Evolutionary conservation across 495 filamentous ascomycete species (phyloP).

Genomic region (Tuber calosporum): DNA sequence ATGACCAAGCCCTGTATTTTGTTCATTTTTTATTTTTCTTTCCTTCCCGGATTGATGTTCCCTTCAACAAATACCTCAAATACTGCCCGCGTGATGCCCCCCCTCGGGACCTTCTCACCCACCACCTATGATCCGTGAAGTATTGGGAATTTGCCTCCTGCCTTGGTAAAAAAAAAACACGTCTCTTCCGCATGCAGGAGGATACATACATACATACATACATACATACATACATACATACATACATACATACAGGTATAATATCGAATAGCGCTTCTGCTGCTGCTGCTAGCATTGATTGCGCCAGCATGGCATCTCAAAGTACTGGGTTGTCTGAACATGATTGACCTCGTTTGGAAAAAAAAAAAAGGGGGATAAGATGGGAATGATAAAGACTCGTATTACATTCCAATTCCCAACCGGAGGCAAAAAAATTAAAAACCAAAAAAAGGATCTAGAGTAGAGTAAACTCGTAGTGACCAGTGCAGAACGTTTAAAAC

Average conservation of each 20-base stretch:
- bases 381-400: not conserved
- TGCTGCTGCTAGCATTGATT: too few relatives aligned
- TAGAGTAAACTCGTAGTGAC: not conserved
- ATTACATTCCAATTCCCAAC: not conserved
- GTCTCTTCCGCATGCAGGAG: not conserved
- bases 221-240: not conserved
- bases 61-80: not conserved
- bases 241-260: not conserved
- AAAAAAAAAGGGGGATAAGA: too few relatives aligned
- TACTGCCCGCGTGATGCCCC: not conserved
- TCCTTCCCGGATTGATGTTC: not conserved
- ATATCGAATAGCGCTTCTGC: not conserved
- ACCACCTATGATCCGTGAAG: not conserved
- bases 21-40: too few relatives aligned
- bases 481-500: not conserved
- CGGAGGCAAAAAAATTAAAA: not conserved
- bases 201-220: not conserved
- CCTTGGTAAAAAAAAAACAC: conserved; percentile 2
- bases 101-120: not conserved
- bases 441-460: not conserved
- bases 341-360: not conserved
- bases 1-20: not conserved
- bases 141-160: not conserved
- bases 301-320: not conserved
- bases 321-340: not conserved